phyloP scores from a whole-genome alignment of 108 stramenopile species.

The Nitzschia sp. region DNA sequence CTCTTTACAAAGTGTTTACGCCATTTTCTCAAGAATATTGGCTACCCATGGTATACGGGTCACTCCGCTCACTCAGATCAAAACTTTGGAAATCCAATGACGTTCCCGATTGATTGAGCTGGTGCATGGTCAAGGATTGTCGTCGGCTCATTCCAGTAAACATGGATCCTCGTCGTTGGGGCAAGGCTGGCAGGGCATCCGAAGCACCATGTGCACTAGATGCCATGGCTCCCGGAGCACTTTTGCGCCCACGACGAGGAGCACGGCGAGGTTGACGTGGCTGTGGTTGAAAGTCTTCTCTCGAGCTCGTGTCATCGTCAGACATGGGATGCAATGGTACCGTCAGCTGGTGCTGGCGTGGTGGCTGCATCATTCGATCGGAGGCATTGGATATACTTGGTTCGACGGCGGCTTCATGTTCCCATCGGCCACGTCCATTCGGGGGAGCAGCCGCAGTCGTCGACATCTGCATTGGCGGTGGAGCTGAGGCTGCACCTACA shows the following conservation, averaged over 20 bases:
- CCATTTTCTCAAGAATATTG: no score
- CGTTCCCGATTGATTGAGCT: neutral
- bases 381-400: no score
- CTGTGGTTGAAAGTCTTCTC: neutral
- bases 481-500: neutral
- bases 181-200: neutral
- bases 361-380: neutral
- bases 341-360: neutral
- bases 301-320: neutral
- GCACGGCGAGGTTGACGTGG: neutral
- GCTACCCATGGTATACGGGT: slow-evolving; percentile 1
- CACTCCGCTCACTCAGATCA: neutral
- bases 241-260: neutral
- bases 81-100: neutral
- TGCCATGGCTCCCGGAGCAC: neutral
- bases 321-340: neutral
- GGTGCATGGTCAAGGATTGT: neutral
- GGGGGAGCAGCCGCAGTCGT: neutral
- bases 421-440: neutral
- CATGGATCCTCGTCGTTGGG: slow-evolving; percentile 1
- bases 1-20: no score
- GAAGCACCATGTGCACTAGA: neutral
- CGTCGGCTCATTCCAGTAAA: neutral
- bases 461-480: neutral
- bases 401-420: no score